Base-by-base conservation (phyloP, 768 basidiomycete species). In the Lanmaoa rubissima region DNA sequence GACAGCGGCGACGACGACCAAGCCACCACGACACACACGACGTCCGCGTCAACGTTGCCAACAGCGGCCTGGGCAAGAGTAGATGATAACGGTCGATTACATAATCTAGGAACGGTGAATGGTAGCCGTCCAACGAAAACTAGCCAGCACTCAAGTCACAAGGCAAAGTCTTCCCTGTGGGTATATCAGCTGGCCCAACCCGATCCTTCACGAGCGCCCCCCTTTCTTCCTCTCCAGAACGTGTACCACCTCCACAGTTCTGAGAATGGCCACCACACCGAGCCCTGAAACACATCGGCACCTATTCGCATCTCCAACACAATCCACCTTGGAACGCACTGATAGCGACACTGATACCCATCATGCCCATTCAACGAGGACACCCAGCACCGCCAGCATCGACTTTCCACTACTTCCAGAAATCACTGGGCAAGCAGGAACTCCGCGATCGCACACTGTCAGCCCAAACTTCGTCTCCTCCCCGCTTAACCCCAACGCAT, bases 221-320 rank as follows among this genome's bases (percentile, higher is more conserved):
- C 32, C 14, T n/a, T 13, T 19, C 32, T 9, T 14, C 5, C 9
- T 12, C 52, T 44, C 41, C 51, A 53, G 51, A 44, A 51, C 63
- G 43, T 55, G 35, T 40, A n/a, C 35, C n/a, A 19, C 28, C 26
- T 31, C 26, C 41, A n/a, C 57, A 12, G 47, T 36, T 47, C 43
- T 34, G 51, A 17, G 48, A 34, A 66, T 65, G 5, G 78, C 79
- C 0, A 71, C 62, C 3, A 82, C 78, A 0, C 82, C 85, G 2
- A 82, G 63, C 1, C 76, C 61, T 84, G 87, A 1, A 84, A 81
- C 0, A 73, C 78, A 12, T 76, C 74, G 21, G 76, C 80, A 16
- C 85, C 65, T 79, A 79, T 36, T 26, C 3, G n/a, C 26, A 19
- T 39, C 51, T 11, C 26, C 58, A 12, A 34, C 24, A 13, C 54